Base-by-base conservation (phyloP, 345 rosid species). In the Citrus cavaleriei region DNA sequence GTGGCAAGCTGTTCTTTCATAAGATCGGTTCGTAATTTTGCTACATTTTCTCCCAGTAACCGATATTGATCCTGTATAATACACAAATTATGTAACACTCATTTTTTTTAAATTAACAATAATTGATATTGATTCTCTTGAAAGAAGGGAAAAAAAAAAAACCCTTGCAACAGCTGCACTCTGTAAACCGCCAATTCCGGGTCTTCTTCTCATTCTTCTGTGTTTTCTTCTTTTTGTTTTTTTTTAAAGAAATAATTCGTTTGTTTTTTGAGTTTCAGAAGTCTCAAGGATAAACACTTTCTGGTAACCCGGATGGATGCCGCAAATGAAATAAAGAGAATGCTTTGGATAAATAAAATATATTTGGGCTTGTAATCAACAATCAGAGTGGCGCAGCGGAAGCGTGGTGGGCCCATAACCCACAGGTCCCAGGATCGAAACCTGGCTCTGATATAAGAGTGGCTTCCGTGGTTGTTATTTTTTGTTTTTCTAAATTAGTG, bases 1-100 rank as follows among this genome's bases (percentile, higher is more conserved):
- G 98, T 92, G 72, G 92, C 85, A n/a, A 91, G 97, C 89, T 93
- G 98, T 81, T 95, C 98, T 81, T 95, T 93, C 98, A 95, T 93
- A 25, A 93, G 92, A 88, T 95, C 98, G 73, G 93, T 88, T 76
- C 91, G 84, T 38, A 95, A 75, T 89, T 89, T 93, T 40, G 95
- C 98, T 57, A 93, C 98, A 92, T 93, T 93, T 85, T 93, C 98
- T 78, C 98, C 97, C 24, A 91, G 83, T 68, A 88, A 72, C 58
- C 98, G 89, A 82, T 92, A 95, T 68, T 90, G 97, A 87, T 93
- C 95, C 97, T 92, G 74, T 70, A 68, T 55, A 59, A 67, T 37
- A 7, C 2, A 70, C 68, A 59, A 32, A 16, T 64, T 28, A 57
- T 9, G 57, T 4, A 51, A 46, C 16, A 34, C 27, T 74, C 8